A percentile compares a stretch with the other conserved stretches of the same genome.
Conservation (phyloP, 2,329 filamentous ascomycete species). For the Emmonsiellopsis sp. region DNA sequence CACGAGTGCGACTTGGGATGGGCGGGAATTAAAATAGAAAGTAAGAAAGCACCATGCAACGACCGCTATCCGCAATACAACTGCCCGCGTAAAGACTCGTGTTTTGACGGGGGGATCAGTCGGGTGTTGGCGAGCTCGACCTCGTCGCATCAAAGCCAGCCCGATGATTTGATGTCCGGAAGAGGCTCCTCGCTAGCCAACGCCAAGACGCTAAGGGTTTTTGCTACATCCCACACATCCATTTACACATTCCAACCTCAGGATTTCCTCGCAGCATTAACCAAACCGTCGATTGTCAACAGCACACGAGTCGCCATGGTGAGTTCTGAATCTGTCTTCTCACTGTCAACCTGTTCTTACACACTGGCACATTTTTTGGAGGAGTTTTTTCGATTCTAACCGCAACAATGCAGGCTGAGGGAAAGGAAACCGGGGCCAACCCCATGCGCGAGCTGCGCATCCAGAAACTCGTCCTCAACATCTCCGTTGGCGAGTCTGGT, state of each 20-base stretch:
- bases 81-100: background rate
- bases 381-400: constrained; percentile 14
- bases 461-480: constrained; percentile 99
- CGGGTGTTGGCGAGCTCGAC: background rate
- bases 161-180: constrained; percentile 1
- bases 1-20: constrained; percentile 37
- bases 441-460: constrained; percentile 99
- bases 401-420: constrained; percentile 51
- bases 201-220: constrained; percentile 30
- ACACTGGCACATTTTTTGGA: no score
- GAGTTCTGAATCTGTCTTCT: constrained; percentile 19
- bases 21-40: background rate
- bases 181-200: constrained; percentile 18
- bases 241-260: background rate
- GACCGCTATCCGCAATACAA: background rate
- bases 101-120: background rate
- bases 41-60: background rate
- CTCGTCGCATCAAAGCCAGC: background rate
- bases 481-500: constrained; percentile 99
- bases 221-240: constrained; percentile 25
- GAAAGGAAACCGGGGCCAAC: constrained; percentile 74
- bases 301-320: constrained; percentile 42
- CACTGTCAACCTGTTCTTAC: constrained; percentile 5
- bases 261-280: background rate
- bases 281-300: constrained; percentile 26